Evolutionary conservation across 768 basidiomycete species (phyloP), one percentile per base, ranked within the genome.

Genomic region (Termitomyces sp.): DNA sequence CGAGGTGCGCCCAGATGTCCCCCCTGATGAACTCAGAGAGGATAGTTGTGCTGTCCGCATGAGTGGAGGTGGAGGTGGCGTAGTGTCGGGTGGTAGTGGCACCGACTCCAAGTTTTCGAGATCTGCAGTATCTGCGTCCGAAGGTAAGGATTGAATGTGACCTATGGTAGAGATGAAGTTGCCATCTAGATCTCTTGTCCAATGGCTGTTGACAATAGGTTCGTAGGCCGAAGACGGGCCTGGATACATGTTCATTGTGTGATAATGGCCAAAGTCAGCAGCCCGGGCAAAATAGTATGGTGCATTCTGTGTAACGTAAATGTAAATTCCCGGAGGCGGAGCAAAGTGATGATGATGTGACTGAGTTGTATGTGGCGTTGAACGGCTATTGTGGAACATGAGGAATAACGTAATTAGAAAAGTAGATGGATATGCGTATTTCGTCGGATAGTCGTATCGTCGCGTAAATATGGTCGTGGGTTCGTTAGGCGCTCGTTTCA

Each of bases 351-450:
- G 38, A 35, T 44, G 53, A 38, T 21, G 45, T 44, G 48, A 46
- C n/a, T 51, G 48, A 9, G 17, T 57, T 35, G 59, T 49, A 12
- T 25, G 45, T 58, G 54, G 49, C 56, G 60, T 53, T 31, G 23
- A 32, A 44, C 43, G 43, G 31, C 3, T 34, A 35, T 38, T 17
- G 29, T 3, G 25, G 38, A 19, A 10, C 37, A 34, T 57, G n/a
- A 46, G 40, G 38, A 53, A 16, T 42, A 29, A 37, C n/a, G 42
- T 43, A 12, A 32, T 25, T 32, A 25, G 32, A 8, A 35, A 43
- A 29, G 35, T 35, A 40, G 43, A 41, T 21, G 31, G 23, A 51
- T 34, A 35, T 14, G 7, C 23, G 47, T 49, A 34, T 34, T 27
- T 40, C 32, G 47, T 51, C 56, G 56, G 44, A 44, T 29, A 57